Evolutionary conservation across 495 filamentous ascomycete species (phyloP).

Genomic region (Saxophila tyrrhenica): DNA sequence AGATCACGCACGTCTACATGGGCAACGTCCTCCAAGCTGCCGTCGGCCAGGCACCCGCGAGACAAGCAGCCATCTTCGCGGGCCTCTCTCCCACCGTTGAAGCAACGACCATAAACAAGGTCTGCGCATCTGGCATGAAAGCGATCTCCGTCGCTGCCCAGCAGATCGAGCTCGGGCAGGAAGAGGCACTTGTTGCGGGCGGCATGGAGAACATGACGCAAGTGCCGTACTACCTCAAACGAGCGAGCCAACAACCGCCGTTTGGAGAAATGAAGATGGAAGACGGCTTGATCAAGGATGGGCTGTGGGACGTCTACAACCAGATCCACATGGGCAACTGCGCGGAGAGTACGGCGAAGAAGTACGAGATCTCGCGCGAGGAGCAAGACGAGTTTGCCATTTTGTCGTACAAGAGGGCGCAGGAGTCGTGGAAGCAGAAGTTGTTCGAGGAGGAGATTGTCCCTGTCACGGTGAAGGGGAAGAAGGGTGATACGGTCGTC

Average conservation of each 20-base stretch:
- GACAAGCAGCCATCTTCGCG: slow-evolving; percentile 83
- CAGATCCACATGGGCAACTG: slow-evolving; percentile 96
- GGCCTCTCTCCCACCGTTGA: slow-evolving; percentile 69
- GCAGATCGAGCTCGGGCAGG: slow-evolving; percentile 81
- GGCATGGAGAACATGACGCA: slow-evolving; percentile 97
- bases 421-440: slow-evolving; percentile 73
- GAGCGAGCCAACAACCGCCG: slow-evolving; percentile 60
- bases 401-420: slow-evolving; percentile 72
- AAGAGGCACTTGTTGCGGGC: slow-evolving; percentile 79
- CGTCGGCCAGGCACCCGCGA: slow-evolving; percentile 80
- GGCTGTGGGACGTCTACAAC: slow-evolving; percentile 93
- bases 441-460: slow-evolving; percentile 78
- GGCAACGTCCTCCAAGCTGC: slow-evolving; percentile 85
- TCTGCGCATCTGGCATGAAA: slow-evolving; percentile 90
- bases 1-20: slow-evolving; percentile 88
- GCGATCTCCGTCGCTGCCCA: slow-evolving; percentile 82
- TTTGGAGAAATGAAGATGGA: slow-evolving; percentile 80
- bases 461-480: slow-evolving; percentile 69
- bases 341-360: slow-evolving; percentile 91
- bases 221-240: slow-evolving; percentile 81
- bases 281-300: slow-evolving; percentile 90
- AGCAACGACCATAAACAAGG: slow-evolving; percentile 89
- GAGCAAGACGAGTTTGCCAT: slow-evolving; percentile 88
- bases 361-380: slow-evolving; percentile 64
- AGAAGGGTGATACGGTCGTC: slow-evolving; percentile 72